Evolutionary conservation across 495 filamentous ascomycete genomes (phyloP).

Genomic region (Delitschia confertaspora): DNA sequence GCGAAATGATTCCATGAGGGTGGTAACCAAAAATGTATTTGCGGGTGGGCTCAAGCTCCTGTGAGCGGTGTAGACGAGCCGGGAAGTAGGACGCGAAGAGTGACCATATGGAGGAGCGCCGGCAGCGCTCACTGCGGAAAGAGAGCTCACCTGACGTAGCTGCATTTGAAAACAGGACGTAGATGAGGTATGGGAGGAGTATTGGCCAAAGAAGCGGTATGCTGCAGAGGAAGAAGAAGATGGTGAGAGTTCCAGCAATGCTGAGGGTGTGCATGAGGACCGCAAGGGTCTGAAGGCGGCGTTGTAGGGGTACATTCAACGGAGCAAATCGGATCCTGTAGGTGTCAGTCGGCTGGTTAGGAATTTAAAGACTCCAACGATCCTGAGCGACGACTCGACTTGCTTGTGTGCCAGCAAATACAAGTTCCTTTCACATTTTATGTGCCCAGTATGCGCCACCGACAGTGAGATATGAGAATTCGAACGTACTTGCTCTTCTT

Average conservation of each 20-base stretch:
- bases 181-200: constrained; percentile 81
- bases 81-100: constrained; percentile 92
- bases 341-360: constrained; percentile 3
- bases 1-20: constrained; percentile 92
- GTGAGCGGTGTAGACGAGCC: constrained; percentile 72
- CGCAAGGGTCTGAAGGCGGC: constrained; percentile 77
- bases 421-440: not conserved
- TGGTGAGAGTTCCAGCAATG: constrained; percentile 62
- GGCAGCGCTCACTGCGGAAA: constrained; percentile 61
- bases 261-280: constrained; percentile 80
- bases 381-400: too few species aligned
- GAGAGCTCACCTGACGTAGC: constrained; percentile 63
- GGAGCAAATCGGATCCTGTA: constrained; percentile 74
- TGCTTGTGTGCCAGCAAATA: not conserved
- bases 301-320: constrained; percentile 71
- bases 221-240: constrained; percentile 85
- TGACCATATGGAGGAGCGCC: constrained; percentile 71
- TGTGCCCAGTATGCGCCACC: not conserved
- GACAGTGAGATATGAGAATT: not conserved
- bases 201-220: constrained; percentile 89
- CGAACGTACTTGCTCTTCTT: constrained; percentile 24
- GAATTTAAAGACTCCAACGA: not conserved
- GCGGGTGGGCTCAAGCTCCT: constrained; percentile 64
- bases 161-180: constrained; percentile 69
- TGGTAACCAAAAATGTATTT: constrained; percentile 99